These are phyloP conservation scores for Hericium erinaceus DNA, from an alignment of 768 basidiomycete genomes.

Conservation along the genomic window DNA sequence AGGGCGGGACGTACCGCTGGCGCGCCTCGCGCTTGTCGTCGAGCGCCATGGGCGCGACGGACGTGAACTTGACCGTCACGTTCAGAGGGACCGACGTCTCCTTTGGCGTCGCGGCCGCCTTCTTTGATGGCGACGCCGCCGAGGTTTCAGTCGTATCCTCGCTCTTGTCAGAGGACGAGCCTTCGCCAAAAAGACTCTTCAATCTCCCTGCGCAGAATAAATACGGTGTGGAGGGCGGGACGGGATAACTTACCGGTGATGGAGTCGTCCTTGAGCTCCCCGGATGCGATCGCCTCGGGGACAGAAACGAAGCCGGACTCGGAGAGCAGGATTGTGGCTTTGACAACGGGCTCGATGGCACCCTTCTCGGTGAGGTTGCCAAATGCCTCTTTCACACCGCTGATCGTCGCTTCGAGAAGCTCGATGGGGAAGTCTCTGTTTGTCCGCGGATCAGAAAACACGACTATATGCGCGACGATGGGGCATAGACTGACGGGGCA, in stretches of 20 bases:
- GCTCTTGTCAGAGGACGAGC: conserved; percentile 24
- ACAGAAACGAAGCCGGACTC: conserved; percentile 83
- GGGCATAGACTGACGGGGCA: conserved; percentile 40
- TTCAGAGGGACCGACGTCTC: conserved; percentile 63
- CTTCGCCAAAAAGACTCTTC: conserved; percentile 77
- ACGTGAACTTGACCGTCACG: conserved; percentile 52
- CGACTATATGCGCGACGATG: background rate
- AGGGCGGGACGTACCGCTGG: conserved; percentile 45
- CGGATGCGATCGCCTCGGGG: conserved; percentile 68
- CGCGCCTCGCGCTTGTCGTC: conserved; percentile 69
- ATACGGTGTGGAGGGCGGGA: conserved; percentile 1
- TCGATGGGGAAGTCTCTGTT: conserved; percentile 62
- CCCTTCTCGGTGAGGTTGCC: conserved; percentile 78
- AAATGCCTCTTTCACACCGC: conserved; percentile 66
- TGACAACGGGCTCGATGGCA: conserved; percentile 75
- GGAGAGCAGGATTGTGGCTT: conserved; percentile 73
- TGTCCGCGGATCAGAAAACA: background rate
- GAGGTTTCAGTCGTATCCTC: conserved; percentile 28
- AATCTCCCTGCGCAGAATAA: conserved; percentile 53
- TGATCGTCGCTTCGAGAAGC: conserved; percentile 64
- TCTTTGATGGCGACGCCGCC: conserved; percentile 25
- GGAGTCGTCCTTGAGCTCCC: conserved; percentile 76
- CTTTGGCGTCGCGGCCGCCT: conserved; percentile 21
- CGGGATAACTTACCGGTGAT: conserved; percentile 44
- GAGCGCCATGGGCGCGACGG: conserved; percentile 66